Evolutionary conservation across 108 stramenopile species (phyloP).

Genomic region (Conticribra guillardii): DNA sequence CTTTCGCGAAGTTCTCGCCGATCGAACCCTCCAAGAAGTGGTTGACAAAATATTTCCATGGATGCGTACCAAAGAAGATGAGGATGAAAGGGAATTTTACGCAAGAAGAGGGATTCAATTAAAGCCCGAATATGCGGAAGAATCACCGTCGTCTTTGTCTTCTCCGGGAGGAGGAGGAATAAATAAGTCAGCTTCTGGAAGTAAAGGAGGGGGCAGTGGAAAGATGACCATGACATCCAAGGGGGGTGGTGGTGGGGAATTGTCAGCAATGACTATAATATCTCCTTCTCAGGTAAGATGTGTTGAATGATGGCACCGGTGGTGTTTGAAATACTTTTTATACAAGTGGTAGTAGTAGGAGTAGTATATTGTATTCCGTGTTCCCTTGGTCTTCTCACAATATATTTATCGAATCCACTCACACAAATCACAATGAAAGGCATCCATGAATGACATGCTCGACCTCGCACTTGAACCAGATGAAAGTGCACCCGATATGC

Average conservation of each 20-base stretch:
- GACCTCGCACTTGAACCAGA: conserved; percentile 34
- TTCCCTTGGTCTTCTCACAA: too few species aligned
- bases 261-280: too few species aligned
- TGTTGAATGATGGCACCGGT: too few species aligned
- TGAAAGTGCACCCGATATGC: neutral
- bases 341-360: too few species aligned
- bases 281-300: neutral
- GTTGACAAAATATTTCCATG: conserved; percentile 59
- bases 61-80: conserved; percentile 51
- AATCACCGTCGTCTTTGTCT: conserved; percentile 6
- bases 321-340: too few species aligned
- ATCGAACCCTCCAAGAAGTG: conserved; percentile 61
- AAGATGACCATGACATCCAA: too few species aligned
- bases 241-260: too few species aligned
- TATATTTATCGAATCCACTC: too few species aligned
- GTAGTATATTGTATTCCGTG: too few species aligned
- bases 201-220: conserved; percentile 23
- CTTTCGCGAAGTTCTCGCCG: conserved; percentile 46
- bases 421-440: too few species aligned
- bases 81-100: conserved; percentile 50
- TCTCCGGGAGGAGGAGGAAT: neutral
- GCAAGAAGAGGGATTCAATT: conserved; percentile 39
- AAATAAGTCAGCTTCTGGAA: conserved; percentile 6
- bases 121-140: conserved; percentile 41
- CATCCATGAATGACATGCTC: too few species aligned